Evolutionary conservation across 495 filamentous ascomycete genomes (phyloP).

Genomic region (Thozetella sp.): DNA sequence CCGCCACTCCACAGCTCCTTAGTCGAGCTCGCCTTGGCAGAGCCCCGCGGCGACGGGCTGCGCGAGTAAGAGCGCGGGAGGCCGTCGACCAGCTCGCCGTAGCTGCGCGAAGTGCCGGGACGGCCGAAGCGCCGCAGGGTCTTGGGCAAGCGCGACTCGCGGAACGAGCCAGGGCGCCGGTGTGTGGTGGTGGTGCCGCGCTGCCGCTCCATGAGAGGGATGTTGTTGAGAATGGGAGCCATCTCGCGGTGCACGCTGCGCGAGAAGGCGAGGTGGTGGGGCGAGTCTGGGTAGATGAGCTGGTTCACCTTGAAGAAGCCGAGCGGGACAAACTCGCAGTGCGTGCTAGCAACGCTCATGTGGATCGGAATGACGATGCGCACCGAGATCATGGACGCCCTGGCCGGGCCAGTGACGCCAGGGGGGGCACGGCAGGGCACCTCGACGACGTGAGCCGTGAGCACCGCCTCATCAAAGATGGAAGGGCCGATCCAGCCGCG

Average conservation of each 20-base stretch:
- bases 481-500: constrained; percentile 36
- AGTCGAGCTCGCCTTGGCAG: neutral
- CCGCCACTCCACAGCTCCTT: neutral
- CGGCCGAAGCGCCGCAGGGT: neutral
- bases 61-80: neutral
- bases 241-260: constrained; percentile 47
- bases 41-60: neutral
- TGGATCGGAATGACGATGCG: constrained; percentile 47
- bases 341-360: constrained; percentile 23
- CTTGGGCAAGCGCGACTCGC: neutral
- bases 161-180: constrained; percentile 7
- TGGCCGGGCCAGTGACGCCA: constrained; percentile 18
- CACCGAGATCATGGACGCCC: constrained; percentile 40
- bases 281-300: constrained; percentile 40
- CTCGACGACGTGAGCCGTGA: constrained; percentile 34
- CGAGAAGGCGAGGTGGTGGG: constrained; percentile 42
- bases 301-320: constrained; percentile 53
- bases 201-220: constrained; percentile 31
- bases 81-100: neutral
- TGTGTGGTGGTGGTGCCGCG: constrained; percentile 4
- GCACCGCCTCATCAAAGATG: constrained; percentile 41
- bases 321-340: constrained; percentile 44
- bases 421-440: constrained; percentile 35
- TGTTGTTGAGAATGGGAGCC: constrained; percentile 31
- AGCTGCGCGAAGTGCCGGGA: neutral